Evolutionary conservation across 257 asterid genomes (phyloP).

Genomic region (Petunia axillaris): DNA sequence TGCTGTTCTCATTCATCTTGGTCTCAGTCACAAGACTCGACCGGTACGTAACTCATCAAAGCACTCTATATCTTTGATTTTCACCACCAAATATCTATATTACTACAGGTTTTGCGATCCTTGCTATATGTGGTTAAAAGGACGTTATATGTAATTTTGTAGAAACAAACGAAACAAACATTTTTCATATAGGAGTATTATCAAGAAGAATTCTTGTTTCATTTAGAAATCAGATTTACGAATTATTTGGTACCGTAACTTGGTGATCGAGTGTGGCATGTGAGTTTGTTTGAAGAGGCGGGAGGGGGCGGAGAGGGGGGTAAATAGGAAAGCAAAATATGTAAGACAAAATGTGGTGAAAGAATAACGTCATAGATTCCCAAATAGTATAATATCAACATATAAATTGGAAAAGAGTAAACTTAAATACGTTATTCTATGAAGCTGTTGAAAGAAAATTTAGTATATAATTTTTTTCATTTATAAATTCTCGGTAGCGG

Average conservation of each 20-base stretch:
- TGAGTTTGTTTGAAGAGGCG: too few relatives aligned
- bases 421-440: too few relatives aligned
- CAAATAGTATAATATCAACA: too few relatives aligned
- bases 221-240: neutral
- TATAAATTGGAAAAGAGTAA: too few relatives aligned
- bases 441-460: too few relatives aligned
- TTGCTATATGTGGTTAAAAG: neutral
- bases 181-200: neutral
- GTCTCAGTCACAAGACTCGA: constrained; percentile 75
- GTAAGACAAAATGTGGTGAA: too few relatives aligned
- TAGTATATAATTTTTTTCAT: neutral
- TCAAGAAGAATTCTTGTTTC: neutral
- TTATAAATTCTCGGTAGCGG: neutral
- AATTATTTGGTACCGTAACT: neutral
- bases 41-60: constrained; percentile 46
- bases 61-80: neutral
- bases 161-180: too few relatives aligned
- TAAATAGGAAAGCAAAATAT: too few relatives aligned
- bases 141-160: neutral
- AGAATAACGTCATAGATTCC: too few relatives aligned
- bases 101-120: neutral
- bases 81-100: neutral
- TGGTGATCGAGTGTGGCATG: too few relatives aligned
- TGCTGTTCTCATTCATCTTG: constrained; percentile 63
- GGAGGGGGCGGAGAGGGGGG: neutral